Base-by-base conservation (phyloP, 495 filamentous ascomycete genomes). In the Penicillium fimorum region DNA sequence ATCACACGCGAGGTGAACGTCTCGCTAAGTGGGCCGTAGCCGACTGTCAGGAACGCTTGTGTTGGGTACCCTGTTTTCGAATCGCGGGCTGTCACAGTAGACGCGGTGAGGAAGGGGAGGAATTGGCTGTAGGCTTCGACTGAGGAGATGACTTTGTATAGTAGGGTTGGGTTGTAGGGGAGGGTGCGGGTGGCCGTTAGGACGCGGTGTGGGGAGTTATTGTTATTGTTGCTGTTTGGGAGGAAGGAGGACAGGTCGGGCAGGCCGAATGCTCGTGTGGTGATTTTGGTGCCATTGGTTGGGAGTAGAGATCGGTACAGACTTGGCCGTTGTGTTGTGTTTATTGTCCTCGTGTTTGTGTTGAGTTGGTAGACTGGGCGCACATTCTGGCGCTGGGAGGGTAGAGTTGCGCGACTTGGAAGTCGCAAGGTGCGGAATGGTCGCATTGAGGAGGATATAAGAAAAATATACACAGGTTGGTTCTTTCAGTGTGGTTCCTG, bases 91-190 rank as follows among this genome's bases (percentile, higher is more conserved):
- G 90, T 96, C 2, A 96, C 88, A 30, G 71, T 79, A 2, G 87
- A 90, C 7, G 76, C 74, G 12, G 78, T 76, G 71, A 91, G 91
- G 83, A 94, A 95, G 9, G 93, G 93, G 30, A 96, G 83, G 83
- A 95, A 97, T 59, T 74, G 63, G 41, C 73, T 71, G 84, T 97
- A 98, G 61, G 80, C 82, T 70, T 87, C 79, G 58, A 96, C 85
- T 68, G 96, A 89, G 67, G 91, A 81, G 70, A 97, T 89, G 32
- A 96, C 76, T 54, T 75, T 74, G 86, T 91, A 97, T 61, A 98
- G 82, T 0, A 81, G 72, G 5, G 64, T 53, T 45, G 85, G 78
- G 1, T 84, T 72, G 80, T 95, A 95, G 27, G 89, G 89, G 56
- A 98, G 87, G n/a, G 79, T 87, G 57, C 89, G 88, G 42, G 81